Conservation (phyloP, 1,284 basidiomycete genomes). For the Apiotrichum siamense region DNA sequence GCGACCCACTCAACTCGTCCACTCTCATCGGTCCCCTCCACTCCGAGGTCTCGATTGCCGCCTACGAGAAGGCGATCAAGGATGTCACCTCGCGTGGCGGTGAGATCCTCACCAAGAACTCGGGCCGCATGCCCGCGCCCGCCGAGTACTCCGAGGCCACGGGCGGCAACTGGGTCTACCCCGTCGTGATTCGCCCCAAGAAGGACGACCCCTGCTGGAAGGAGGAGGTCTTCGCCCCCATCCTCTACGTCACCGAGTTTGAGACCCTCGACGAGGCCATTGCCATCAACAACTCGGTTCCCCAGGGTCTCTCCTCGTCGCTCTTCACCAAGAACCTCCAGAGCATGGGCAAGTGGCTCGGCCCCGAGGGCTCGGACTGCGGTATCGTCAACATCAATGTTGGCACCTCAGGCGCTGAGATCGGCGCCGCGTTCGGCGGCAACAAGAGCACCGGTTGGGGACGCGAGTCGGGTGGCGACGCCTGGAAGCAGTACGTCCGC, state of each 20-base stretch:
- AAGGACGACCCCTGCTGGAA: conserved; percentile 41
- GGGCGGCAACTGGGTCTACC: conserved; percentile 79
- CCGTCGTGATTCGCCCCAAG: conserved; percentile 61
- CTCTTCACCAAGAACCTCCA: conserved; percentile 81
- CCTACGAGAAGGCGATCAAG: conserved; percentile 61
- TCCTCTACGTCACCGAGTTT: conserved; percentile 81
- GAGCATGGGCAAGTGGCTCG: conserved; percentile 82
- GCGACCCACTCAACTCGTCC: conserved; percentile 66
- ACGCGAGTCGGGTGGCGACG: conserved; percentile 91
- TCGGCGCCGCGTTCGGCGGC: conserved; percentile 84
- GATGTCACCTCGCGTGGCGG: conserved; percentile 63
- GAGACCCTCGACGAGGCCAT: conserved; percentile 87
- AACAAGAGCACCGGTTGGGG: conserved; percentile 83
- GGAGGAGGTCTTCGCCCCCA: conserved; percentile 43
- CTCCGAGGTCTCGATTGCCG: conserved; percentile 59
- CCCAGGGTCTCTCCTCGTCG: conserved; percentile 78
- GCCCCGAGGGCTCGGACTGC: conserved; percentile 75
- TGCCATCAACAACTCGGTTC: conserved; percentile 81
- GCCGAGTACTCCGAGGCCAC: conserved; percentile 49
- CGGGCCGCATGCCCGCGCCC: conserved; percentile 28
- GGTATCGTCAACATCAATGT: conserved; percentile 89
- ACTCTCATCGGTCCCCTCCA: conserved; percentile 87
- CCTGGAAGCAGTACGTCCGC: conserved; percentile 72
- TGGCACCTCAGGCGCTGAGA: conserved; percentile 89
- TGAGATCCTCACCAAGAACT: conserved; percentile 53